Base-by-base conservation (phyloP, 768 basidiomycete species). In the Holtermannia corniformis region DNA sequence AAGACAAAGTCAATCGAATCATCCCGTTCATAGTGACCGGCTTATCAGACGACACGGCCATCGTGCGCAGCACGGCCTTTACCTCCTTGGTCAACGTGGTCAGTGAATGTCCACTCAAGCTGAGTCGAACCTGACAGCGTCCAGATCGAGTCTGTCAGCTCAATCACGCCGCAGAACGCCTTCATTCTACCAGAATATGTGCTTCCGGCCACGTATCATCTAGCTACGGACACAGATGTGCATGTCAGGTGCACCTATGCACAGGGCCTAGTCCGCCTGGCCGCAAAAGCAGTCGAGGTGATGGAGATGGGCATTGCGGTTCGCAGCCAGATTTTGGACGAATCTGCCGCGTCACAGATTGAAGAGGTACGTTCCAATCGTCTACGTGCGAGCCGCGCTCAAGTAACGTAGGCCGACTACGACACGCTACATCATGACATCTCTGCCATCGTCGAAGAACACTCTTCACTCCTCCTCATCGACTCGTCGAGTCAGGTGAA, bases 141-240 rank as follows among this genome's bases (percentile, higher is more conserved):
- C 12, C 59, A 72, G 72, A 58, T 73, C 50, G 55, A 68, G 3
- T 65, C 70, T 10, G 60, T 73, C 22, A 41, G 45, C 7, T 60
- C 65, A 4, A 65, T 76, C 37, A 71, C 71, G 2, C 71, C 73
- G 0, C 65, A 69, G 2, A 76, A 77, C 56, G 57, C 73, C 7
- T 61, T 87, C 5, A 86, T 96, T 22, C 86, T 97, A 64, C 87
- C 91, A 0, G 92, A 96, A 71, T 99, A 96, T 69, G 86, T 97
- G 60, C 81, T 97, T 24, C 92, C 91, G 1, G 87, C 95, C 64
- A 80, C 89, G 62, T 80, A 81, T 28, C 82, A 88, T 56, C 78
- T 99, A 5, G 80, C 85, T 0, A 79, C 81, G 47, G 95, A 97
- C 65, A 76, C 83, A 1, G 91, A 96, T 59, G 79, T 89, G 0